Base-by-base conservation (phyloP, 768 basidiomycete species). In the Leccinum aurantiacum region DNA sequence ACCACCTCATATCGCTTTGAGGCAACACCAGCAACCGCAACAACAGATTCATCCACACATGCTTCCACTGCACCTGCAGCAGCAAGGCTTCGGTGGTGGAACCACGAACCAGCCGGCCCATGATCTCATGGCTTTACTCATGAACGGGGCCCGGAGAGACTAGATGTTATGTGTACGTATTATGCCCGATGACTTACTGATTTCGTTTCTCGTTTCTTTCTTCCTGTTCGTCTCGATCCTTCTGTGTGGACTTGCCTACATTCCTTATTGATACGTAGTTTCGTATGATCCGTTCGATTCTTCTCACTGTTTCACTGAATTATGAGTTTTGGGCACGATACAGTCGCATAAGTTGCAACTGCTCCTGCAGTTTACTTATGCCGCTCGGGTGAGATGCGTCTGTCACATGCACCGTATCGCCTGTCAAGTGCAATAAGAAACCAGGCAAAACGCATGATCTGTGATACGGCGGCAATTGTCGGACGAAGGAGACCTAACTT, bases 121-220 rank as follows among this genome's bases (percentile, higher is more conserved):
- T 62, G 91, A 93, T 70, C 76, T 93, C 65, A 92, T 93, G 87
- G 85, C 91, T 49, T 80, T 93, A 60, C 82, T 93, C 62, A 87
- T 93, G 89, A 88, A 86, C 56, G 88, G 87, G 57, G 61, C 64
- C 44, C 86, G 83, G 64, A 78, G 89, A 74, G 88, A 91, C 65
- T 91, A 51, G 55, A 54, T 56, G 47, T 51, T 64, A 47, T 61
- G 54, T 64, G 65, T 66, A 35, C 35, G 35, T 35, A 56, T 54
- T 61, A 60, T 44, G 50, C 38, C 53, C 24, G 50, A 55, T 59
- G 41, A 65, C 57, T 58, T 57, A 56, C 47, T 58, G 60, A 61
- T 63, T 63, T 62, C 53, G 59, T 58, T 60, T 60, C 29, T 57
- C 49, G 3, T 58, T 60, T 60, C 37, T 57, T 46, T 60, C 37